These are phyloP conservation scores for Candida tallmaniae DNA, from an alignment of 805 yeast species.

Conservation along the genomic window DNA sequence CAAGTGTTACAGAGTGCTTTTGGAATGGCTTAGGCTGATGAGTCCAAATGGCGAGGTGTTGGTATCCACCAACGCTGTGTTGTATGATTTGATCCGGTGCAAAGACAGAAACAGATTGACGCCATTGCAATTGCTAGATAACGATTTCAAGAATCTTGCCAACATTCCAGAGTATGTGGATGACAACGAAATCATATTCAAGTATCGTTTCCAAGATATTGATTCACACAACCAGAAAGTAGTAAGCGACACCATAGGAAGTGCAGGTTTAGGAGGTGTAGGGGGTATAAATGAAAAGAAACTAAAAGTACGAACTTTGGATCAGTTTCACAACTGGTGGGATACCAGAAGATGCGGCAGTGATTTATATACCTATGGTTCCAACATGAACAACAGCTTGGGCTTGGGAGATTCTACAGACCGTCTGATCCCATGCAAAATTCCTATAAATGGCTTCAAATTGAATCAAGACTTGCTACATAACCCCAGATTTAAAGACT, in stretches of 20 bases:
- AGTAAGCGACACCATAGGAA: background rate
- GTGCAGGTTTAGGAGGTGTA: background rate
- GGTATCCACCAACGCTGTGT: constrained; percentile 15
- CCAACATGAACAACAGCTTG: constrained; percentile 56
- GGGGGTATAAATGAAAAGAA: background rate
- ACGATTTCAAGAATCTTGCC: constrained; percentile 40
- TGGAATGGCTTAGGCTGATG: constrained; percentile 20
- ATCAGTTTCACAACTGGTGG: constrained; percentile 36
- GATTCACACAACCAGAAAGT: background rate
- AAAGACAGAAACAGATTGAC: constrained; percentile 70
- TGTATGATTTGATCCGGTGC: constrained; percentile 40
- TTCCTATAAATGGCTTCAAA: constrained; percentile 25
- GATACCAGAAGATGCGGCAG: constrained; percentile 48
- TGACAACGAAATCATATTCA: constrained; percentile 24
- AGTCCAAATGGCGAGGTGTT: constrained; percentile 7
- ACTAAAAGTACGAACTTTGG: constrained; percentile 5
- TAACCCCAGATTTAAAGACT: constrained; percentile 43
- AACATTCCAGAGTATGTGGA: constrained; percentile 43
- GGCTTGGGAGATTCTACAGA: constrained; percentile 64
- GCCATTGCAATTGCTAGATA: constrained; percentile 63
- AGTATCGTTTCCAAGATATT: constrained; percentile 16
- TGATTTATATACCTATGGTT: constrained; percentile 57
- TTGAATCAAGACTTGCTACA: constrained; percentile 11
- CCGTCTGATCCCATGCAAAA: constrained; percentile 36
- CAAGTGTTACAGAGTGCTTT: constrained; percentile 43